These are phyloP conservation scores for Penicillium psychrosexuale DNA, from an alignment of 2,329 filamentous ascomycete species.

Conservation along the genomic window DNA sequence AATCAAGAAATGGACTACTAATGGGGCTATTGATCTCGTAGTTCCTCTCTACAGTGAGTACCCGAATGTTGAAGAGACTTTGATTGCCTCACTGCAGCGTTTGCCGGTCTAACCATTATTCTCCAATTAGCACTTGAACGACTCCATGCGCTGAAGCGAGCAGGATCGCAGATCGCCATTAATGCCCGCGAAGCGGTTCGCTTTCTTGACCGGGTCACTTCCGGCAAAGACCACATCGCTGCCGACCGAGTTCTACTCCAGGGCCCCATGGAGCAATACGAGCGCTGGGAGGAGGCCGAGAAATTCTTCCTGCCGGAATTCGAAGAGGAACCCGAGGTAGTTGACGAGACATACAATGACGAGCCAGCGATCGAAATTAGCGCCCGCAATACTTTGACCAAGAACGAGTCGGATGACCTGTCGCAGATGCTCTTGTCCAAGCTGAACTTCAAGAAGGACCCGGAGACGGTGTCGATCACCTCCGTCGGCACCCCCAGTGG, in stretches of 20 bases:
- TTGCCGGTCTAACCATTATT: constrained; percentile 12
- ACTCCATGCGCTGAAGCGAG: constrained; percentile 45
- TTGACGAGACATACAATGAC: constrained; percentile 18
- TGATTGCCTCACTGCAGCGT: constrained; percentile 4
- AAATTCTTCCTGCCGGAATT: constrained; percentile 46
- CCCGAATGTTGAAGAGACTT: background rate
- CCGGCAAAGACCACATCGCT: constrained; percentile 44
- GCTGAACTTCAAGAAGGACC: constrained; percentile 46
- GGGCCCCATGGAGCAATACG: constrained; percentile 50
- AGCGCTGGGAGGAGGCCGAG: constrained; percentile 47
- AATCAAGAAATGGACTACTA: constrained; percentile 52
- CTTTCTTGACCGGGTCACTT: constrained; percentile 51
- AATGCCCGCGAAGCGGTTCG: constrained; percentile 53
- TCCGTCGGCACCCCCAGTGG: constrained; percentile 44
- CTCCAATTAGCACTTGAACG: constrained; percentile 44
- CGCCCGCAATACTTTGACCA: constrained; percentile 14
- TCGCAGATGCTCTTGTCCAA: constrained; percentile 49
- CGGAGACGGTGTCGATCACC: constrained; percentile 38
- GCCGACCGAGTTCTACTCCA: constrained; percentile 47
- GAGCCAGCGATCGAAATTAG: constrained; percentile 18
- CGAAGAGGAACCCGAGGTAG: constrained; percentile 38
- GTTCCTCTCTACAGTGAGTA: constrained; percentile 52
- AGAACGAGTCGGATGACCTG: constrained; percentile 35
- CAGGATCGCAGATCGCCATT: constrained; percentile 46
- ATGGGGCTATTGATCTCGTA: constrained; percentile 49